Conservation (phyloP, 805 yeast species). For the Candida dajiaensis region DNA sequence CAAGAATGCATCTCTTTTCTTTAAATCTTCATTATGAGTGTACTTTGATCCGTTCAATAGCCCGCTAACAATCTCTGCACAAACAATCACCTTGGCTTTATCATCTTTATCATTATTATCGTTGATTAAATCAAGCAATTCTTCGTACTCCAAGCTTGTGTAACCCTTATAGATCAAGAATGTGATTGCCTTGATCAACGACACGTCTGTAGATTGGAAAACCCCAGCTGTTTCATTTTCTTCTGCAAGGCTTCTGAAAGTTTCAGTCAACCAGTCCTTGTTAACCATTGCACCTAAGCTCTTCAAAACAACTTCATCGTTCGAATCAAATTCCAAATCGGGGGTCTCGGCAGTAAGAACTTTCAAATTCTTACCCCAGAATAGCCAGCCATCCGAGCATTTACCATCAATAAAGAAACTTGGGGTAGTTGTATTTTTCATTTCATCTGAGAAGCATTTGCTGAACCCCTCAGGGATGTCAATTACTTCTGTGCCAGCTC, state of each 20-base stretch:
- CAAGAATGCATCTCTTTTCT: conserved; percentile 41
- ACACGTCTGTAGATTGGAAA: conserved; percentile 61
- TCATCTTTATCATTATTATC: conserved; percentile 57
- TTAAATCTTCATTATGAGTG: conserved; percentile 30
- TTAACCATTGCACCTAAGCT: conserved; percentile 40
- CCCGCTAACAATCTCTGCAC: conserved; percentile 67
- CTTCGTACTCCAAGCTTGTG: conserved; percentile 39
- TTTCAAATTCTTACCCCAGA: conserved; percentile 58
- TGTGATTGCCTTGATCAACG: conserved; percentile 45
- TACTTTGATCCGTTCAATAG: conserved; percentile 44
- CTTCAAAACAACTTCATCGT: conserved; percentile 38
- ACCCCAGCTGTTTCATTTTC: conserved; percentile 66
- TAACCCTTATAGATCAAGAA: conserved; percentile 41
- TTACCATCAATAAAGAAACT: conserved; percentile 52
- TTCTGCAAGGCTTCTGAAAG: conserved; percentile 48
- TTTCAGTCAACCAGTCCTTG: conserved; percentile 51
- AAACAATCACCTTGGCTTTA: conserved; percentile 68
- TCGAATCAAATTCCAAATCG: conserved; percentile 28
- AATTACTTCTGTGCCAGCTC: conserved; percentile 34
- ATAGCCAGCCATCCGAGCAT: conserved; percentile 59
- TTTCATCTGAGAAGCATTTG: conserved; percentile 42
- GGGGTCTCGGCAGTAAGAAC: conserved; percentile 35
- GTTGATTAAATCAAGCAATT: conserved; percentile 45
- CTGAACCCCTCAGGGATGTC: conserved; percentile 35
- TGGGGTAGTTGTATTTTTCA: conserved; percentile 42